Evolutionary conservation across 169 alveolate species (phyloP).

Genomic region (Plasmodium inui): DNA sequence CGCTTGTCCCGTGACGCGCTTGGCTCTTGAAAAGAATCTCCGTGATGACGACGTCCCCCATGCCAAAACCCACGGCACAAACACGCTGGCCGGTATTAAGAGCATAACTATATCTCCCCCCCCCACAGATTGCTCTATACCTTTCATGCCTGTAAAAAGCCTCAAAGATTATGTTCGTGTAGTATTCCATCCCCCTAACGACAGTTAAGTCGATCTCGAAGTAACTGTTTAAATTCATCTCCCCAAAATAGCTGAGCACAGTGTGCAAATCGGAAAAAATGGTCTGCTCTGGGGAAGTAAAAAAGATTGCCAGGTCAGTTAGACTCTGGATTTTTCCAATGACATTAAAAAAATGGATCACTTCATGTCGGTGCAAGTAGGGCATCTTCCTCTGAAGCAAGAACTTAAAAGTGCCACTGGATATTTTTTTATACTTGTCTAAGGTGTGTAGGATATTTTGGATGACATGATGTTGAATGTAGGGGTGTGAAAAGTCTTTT

Average conservation of each 20-base stretch:
- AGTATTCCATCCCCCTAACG: conserved; percentile 67
- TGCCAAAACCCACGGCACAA: conserved; percentile 54
- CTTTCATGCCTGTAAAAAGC: conserved; percentile 17
- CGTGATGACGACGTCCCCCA: conserved; percentile 74
- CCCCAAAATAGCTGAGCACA: conserved; percentile 4
- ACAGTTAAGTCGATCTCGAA: conserved; percentile 41
- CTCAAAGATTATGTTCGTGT: conserved; percentile 56
- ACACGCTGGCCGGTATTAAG: not conserved
- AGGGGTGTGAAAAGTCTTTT: not conserved
- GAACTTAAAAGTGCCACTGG: conserved; percentile 12
- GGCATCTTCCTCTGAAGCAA: conserved; percentile 31
- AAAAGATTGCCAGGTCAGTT: not conserved
- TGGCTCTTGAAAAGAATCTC: conserved; percentile 44
- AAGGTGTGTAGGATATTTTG: conserved; percentile 24
- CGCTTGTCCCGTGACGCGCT: not conserved
- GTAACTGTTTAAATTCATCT: conserved; percentile 4
- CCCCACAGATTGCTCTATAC: conserved; percentile 73
- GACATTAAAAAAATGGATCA: not conserved
- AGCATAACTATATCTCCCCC: conserved; percentile 47
- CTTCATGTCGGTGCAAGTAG: not conserved
- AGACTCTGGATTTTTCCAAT: not conserved
- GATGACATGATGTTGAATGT: not conserved
- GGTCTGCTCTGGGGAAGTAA: not conserved
- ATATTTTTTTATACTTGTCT: conserved; percentile 39
- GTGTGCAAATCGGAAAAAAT: not conserved